Conservation (phyloP, 805 yeast genomes). For the Candida chilensis region DNA sequence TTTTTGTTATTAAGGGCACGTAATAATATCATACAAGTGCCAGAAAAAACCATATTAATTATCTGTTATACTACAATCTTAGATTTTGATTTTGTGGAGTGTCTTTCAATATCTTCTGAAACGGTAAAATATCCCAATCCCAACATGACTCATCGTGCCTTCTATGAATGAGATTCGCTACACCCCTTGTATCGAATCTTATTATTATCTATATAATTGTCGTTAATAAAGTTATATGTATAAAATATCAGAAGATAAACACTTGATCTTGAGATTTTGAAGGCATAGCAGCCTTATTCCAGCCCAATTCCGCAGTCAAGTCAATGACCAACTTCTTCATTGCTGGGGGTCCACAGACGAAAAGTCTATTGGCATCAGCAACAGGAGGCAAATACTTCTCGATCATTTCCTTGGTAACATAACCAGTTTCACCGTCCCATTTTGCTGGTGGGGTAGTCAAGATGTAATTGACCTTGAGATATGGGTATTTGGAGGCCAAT, state of each 20-base stretch:
- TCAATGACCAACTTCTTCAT: constrained; percentile 48
- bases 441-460: constrained; percentile 36
- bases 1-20: no score
- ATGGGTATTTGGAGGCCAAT: constrained; percentile 52
- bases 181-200: no score
- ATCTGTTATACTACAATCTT: no score
- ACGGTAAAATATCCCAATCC: no score
- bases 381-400: constrained; percentile 43
- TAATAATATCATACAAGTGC: no score
- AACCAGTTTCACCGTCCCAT: constrained; percentile 57
- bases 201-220: no score
- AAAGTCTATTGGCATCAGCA: constrained; percentile 39
- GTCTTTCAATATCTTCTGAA: no score
- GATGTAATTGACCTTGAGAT: constrained; percentile 52
- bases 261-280: constrained; percentile 45
- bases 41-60: no score
- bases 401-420: constrained; percentile 50
- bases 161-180: no score
- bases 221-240: no score
- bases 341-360: constrained; percentile 69
- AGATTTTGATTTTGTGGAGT: no score
- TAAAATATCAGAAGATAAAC: constrained; percentile 42
- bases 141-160: no score
- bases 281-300: constrained; percentile 38
- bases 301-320: constrained; percentile 51